Base-by-base conservation (phyloP, 768 basidiomycete species). In the Asterophora lycoperdoides region DNA sequence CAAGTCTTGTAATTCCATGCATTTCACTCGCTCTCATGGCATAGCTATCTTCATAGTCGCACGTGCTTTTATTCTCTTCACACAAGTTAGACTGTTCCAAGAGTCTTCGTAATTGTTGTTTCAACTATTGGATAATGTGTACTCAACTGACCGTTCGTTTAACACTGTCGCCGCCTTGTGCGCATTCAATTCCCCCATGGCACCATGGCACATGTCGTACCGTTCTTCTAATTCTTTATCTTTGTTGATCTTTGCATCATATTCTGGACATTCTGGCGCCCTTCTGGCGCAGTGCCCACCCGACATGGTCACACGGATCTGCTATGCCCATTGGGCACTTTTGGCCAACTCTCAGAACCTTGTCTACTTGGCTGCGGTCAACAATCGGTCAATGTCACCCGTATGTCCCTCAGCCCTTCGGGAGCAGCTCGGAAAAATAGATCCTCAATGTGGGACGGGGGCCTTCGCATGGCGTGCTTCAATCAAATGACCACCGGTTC, bases 101-200 rank as follows among this genome's bases (percentile, higher is more conserved):
- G 60, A 62, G 57, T 58, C 56, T 59, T 58, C 51, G 55, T 64
- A 64, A 63, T 66, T 52, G 47, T 56, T 53, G 51, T 57, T 61
- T 62, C 55, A 59, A 61, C 60, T 64, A 65, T 62, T 60, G 67
- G 65, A 67, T 69, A 68, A 66, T 67, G 57, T 71, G 60, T 68
- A 66, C 30, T 34, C 26, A 36, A 38, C 34, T 45, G 39, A 49
- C 48, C 44, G n/a, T 17, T 35, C 45, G 36, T 41, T 23, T 43
- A 48, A 47, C 43, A 41, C 41, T 28, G 28, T 37, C 34, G 29
- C 20, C 10, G 33, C 30, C 41, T 47, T 37, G 26, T 32, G 37
- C 9, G 15, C 40, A 17, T 18, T 33, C n/a, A n/a, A n/a, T 30
- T 30, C 35, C 28, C n/a, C n/a, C n/a, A n/a, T n/a, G n/a, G n/a